Evolutionary conservation across 176 grass and related monocot genomes (phyloP).

Genomic region (Cenchrus purpureus): DNA sequence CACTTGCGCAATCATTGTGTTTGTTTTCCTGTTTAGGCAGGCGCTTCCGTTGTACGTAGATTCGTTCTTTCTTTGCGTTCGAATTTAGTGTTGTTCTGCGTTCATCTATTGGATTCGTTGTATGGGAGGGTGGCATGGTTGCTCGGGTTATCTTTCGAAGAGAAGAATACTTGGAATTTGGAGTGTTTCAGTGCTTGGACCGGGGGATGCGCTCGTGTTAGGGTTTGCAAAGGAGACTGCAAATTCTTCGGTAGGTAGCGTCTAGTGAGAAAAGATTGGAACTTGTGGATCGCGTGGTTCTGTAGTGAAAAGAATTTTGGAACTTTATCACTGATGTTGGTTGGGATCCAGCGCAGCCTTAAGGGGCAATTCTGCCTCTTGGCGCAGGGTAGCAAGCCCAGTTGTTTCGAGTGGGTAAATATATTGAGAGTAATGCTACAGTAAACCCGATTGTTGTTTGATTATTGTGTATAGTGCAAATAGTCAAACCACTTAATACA

Average conservation of each 20-base stretch:
- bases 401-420: neutral
- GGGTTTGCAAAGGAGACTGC: slow-evolving; percentile 23
- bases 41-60: slow-evolving; percentile 8
- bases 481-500: slow-evolving; percentile 12
- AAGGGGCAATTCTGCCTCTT: slow-evolving; percentile 1
- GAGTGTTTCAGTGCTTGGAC: neutral
- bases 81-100: neutral
- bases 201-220: slow-evolving; percentile 11
- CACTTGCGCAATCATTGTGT: neutral
- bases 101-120: neutral
- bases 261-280: neutral
- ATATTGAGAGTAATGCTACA: neutral
- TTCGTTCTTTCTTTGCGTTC: neutral
- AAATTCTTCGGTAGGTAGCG: neutral
- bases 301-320: neutral
- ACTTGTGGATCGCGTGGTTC: neutral
- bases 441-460: neutral
- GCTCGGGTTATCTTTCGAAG: neutral
- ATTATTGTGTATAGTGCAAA: slow-evolving; percentile 17
- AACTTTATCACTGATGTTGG: neutral
- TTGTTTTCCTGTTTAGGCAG: slow-evolving; percentile 9
- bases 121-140: neutral
- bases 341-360: neutral
- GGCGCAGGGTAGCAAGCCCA: neutral
- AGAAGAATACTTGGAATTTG: neutral